Evolutionary conservation across 2,329 filamentous ascomycete species (phyloP).

Genomic region (Tolypocladium cylindrosporum): DNA sequence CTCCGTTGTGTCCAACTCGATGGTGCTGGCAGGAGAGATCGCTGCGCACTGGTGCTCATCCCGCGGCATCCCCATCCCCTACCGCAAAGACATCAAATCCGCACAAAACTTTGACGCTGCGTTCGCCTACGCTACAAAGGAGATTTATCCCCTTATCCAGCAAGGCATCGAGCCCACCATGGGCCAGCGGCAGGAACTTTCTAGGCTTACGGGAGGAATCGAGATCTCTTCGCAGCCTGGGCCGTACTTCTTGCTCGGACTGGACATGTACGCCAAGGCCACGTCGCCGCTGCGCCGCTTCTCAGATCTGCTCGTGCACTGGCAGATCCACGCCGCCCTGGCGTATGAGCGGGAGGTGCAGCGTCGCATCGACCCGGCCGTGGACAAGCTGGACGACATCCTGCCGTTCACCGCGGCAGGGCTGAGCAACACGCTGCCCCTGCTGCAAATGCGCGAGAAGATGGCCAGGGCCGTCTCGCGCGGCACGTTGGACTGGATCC

Average conservation of each 20-base stretch:
- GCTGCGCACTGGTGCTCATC: conserved; percentile 51
- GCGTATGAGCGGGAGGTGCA: conserved; percentile 28
- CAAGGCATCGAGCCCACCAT: conserved; percentile 21
- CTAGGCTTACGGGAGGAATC: conserved; percentile 32
- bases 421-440: conserved; percentile 36
- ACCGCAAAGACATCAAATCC: conserved; percentile 38
- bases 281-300: conserved; percentile 59
- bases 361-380: conserved; percentile 12
- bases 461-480: conserved; percentile 33
- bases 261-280: conserved; percentile 51
- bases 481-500: conserved; percentile 42
- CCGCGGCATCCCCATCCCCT: conserved; percentile 49
- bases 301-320: conserved; percentile 53
- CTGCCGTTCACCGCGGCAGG: conserved; percentile 34
- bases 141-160: conserved; percentile 23
- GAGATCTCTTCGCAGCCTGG: conserved; percentile 42
- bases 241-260: conserved; percentile 47
- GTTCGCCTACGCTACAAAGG: conserved; percentile 24
- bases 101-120: conserved; percentile 23
- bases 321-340: conserved; percentile 54
- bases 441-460: conserved; percentile 42
- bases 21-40: conserved; percentile 53
- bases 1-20: conserved; percentile 30
- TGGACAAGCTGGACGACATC: conserved; percentile 21
- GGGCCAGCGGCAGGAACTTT: conserved; percentile 18